Conservation (phyloP, 2,329 filamentous ascomycete species). For the Xylaria digitata region DNA sequence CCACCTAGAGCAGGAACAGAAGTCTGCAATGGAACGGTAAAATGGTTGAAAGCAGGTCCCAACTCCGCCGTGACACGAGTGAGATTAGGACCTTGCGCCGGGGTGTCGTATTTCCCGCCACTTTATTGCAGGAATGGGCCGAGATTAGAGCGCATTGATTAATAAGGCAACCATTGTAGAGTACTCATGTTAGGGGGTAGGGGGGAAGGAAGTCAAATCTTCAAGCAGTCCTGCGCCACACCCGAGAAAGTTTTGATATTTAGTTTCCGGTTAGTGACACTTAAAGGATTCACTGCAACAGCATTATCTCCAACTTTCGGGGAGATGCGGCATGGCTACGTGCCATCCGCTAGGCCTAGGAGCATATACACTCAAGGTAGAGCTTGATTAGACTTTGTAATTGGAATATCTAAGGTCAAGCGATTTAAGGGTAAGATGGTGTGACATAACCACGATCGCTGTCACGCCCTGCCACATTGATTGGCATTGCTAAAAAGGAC, state of each 20-base stretch:
- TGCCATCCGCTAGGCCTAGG: background rate
- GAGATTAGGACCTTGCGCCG: background rate
- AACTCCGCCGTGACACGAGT: constrained; percentile 3
- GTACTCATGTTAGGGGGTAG: background rate
- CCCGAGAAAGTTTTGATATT: background rate
- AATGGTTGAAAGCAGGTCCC: constrained; percentile 10
- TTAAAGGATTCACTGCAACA: constrained; percentile 15
- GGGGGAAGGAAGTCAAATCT: background rate
- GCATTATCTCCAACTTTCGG: background rate
- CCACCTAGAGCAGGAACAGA: background rate
- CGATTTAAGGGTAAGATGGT: background rate
- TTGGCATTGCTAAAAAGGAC: constrained; percentile 12
- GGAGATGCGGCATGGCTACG: background rate
- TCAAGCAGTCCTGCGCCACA: constrained; percentile 13
- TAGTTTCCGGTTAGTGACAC: background rate
- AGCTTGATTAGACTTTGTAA: background rate
- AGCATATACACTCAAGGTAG: background rate
- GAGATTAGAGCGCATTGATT: background rate
- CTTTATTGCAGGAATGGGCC: constrained; percentile 1
- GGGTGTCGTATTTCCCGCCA: constrained; percentile 14
- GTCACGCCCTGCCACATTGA: constrained; percentile 2
- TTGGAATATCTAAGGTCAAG: background rate
- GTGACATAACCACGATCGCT: constrained; percentile 10
- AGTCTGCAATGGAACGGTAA: background rate
- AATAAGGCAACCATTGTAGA: constrained; percentile 17